These are phyloP conservation scores for Psidium friedrichsthalianum DNA, from an alignment of 345 rosid genomes.

Conservation along the genomic window DNA sequence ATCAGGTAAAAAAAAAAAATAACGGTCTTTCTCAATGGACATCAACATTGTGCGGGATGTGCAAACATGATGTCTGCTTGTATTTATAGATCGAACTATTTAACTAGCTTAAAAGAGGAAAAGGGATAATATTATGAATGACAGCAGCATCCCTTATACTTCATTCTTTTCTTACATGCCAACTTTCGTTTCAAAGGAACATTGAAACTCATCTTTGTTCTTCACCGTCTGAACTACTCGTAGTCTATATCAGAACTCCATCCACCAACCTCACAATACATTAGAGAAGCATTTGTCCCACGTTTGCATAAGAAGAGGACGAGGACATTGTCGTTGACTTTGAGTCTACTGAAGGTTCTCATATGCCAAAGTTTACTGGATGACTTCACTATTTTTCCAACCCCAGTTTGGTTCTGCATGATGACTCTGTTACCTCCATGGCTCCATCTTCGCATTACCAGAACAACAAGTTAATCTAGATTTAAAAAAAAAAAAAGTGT, in stretches of 20 bases:
- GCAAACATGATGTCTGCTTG: neutral
- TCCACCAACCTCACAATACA: neutral
- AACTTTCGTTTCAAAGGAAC: neutral
- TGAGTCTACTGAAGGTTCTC: neutral
- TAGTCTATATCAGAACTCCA: neutral
- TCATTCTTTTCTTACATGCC: neutral
- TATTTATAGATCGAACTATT: neutral
- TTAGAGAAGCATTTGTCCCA: neutral
- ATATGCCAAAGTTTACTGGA: neutral
- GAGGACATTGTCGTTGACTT: neutral
- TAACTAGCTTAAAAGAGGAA: neutral
- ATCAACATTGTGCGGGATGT: neutral
- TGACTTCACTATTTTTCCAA: neutral
- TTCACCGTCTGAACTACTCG: neutral
- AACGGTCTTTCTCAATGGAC: neutral
- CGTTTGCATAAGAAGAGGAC: neutral
- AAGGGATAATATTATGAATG: neutral
- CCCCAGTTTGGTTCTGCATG: neutral
- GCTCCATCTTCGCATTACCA: neutral
- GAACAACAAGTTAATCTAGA: neutral
- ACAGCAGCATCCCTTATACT: neutral
- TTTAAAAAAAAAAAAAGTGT: neutral
- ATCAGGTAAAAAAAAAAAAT: neutral
- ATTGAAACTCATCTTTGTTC: no score
- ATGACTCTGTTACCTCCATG: neutral